phyloP scores from a whole-genome alignment of 164 flowering plant species.

The Aristolochia contorta region DNA sequence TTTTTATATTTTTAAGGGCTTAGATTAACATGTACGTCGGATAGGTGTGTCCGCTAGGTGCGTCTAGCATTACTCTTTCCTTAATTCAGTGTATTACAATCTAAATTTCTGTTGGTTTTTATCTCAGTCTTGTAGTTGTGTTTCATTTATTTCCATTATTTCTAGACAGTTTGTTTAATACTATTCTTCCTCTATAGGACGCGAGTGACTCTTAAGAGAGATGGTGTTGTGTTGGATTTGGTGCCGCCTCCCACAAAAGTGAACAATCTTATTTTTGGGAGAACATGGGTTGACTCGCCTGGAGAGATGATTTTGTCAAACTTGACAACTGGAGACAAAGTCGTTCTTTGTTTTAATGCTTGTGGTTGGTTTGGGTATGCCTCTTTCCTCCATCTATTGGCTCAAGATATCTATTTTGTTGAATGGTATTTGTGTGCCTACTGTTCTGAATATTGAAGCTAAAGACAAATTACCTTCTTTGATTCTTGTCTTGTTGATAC shows the following conservation, averaged over 20 bases:
- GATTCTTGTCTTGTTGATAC: background rate
- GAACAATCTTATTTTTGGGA: conserved; percentile 75
- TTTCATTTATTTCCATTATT: background rate
- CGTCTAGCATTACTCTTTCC: no score
- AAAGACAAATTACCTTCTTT: background rate
- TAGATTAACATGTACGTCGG: no score
- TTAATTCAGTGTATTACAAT: background rate
- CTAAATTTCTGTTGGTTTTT: background rate
- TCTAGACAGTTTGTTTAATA: background rate
- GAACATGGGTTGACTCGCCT: conserved; percentile 80
- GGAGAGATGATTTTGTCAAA: conserved; percentile 88
- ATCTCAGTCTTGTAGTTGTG: background rate
- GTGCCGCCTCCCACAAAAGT: conserved; percentile 86
- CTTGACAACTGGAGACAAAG: conserved; percentile 44
- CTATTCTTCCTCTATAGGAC: conserved; percentile 34
- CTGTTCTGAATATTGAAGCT: background rate
- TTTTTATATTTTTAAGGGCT: no score
- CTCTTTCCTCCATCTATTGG: background rate
- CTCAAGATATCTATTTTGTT: background rate
- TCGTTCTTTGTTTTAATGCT: conserved; percentile 37
- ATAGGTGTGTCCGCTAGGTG: no score
- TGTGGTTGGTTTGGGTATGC: conserved; percentile 52
- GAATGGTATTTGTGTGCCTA: background rate
- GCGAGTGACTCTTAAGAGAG: conserved; percentile 45
- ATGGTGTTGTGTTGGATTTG: conserved; percentile 31